A percentile compares a stretch with the other conserved stretches of the same genome.
Evolutionary conservation across 306 rosid species (phyloP).

Genomic region (Vigna radiata): DNA sequence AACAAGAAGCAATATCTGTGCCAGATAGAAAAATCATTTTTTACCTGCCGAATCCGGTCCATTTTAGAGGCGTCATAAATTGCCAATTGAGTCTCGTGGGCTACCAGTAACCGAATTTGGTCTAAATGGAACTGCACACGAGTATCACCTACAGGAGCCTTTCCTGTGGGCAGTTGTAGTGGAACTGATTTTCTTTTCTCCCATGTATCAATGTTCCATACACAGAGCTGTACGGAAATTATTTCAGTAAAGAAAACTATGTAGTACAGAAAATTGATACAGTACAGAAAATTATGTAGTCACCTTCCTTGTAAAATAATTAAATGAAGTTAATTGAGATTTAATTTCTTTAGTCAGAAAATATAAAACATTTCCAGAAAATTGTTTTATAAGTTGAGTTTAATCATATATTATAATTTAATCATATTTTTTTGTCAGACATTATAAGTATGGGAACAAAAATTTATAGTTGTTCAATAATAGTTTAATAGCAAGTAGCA

Average conservation of each 20-base stretch:
- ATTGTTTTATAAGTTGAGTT: no score
- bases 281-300: conserved; percentile 4
- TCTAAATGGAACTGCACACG: conserved; percentile 77
- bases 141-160: conserved; percentile 72
- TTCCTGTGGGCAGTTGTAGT: conserved; percentile 67
- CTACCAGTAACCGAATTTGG: conserved; percentile 70
- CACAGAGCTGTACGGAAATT: conserved; percentile 62
- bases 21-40: background rate
- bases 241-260: conserved; percentile 18
- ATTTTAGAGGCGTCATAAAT: conserved; percentile 81
- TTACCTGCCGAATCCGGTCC: conserved; percentile 80
- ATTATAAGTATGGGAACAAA: no score
- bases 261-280: conserved; percentile 12
- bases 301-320: conserved; percentile 31
- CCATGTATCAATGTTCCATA: conserved; percentile 88
- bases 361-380: background rate
- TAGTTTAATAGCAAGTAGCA: no score
- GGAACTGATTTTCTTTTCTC: conserved; percentile 76
- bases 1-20: conserved; percentile 1
- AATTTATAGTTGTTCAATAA: no score
- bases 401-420: no score
- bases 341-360: conserved; percentile 15
- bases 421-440: no score
- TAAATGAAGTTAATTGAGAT: conserved; percentile 10
- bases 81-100: conserved; percentile 78